Evolutionary conservation across 768 basidiomycete species (phyloP).

Genomic region (Leccinellum albellum): DNA sequence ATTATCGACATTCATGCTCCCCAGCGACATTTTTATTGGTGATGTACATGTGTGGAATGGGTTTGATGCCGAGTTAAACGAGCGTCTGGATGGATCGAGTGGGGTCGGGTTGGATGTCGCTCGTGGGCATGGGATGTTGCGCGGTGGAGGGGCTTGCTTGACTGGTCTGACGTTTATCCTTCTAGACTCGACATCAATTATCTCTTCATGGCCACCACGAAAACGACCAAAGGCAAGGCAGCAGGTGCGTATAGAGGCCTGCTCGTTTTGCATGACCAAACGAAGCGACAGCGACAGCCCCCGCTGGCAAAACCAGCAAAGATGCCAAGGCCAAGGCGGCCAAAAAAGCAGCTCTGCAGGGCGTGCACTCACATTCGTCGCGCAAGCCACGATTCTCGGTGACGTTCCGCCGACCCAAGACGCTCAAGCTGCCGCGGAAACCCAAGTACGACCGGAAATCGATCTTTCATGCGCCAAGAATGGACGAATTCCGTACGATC

Average conservation of each 20-base stretch:
- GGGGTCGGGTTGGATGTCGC: slow-evolving; percentile 17
- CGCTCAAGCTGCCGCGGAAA: slow-evolving; percentile 74
- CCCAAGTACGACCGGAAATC: slow-evolving; percentile 97
- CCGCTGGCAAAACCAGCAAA: slow-evolving; percentile 35
- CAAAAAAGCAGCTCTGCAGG: slow-evolving; percentile 94
- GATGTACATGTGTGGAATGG: not conserved
- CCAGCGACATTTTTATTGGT: not conserved
- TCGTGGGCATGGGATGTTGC: not conserved
- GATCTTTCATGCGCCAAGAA: slow-evolving; percentile 84
- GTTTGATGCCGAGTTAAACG: not conserved
- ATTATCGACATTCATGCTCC: not conserved
- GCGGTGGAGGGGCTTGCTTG: not conserved
- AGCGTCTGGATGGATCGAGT: slow-evolving; percentile 19
- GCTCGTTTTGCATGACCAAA: slow-evolving; percentile 27
- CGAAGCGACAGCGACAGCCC: not conserved
- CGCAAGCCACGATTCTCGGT: slow-evolving; percentile 85
- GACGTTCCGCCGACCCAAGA: slow-evolving; percentile 96
- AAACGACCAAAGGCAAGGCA: slow-evolving; percentile 61
- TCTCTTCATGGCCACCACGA: slow-evolving; percentile 59
- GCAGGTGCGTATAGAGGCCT: slow-evolving; percentile 34
- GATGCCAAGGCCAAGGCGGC: slow-evolving; percentile 84
- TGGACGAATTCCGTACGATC: slow-evolving; percentile 96
- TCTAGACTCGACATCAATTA: slow-evolving; percentile 11
- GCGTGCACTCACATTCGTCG: slow-evolving; percentile 66
- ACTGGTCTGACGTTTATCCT: slow-evolving; percentile 4